phyloP scores from a whole-genome alignment of 2,329 filamentous ascomycete species.

The Anthostomella pinea region DNA sequence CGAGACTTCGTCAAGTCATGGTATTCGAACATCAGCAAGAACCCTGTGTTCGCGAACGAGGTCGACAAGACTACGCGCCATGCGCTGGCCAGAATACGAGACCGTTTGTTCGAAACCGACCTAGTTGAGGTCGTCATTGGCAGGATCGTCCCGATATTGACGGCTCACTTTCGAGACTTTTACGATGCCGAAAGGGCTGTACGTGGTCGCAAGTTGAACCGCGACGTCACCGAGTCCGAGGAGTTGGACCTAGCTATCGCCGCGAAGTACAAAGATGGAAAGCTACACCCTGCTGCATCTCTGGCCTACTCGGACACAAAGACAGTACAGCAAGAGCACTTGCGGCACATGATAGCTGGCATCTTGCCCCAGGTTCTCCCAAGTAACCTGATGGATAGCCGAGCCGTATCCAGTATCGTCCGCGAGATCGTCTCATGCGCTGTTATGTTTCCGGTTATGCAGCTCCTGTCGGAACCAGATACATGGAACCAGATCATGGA shows the following conservation, averaged over 20 bases:
- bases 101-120: constrained; percentile 72
- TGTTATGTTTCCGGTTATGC: constrained; percentile 79
- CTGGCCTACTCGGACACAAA: constrained; percentile 82
- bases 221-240: constrained; percentile 91
- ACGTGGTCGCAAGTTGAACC: constrained; percentile 81
- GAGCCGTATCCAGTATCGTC: constrained; percentile 75
- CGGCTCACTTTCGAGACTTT: constrained; percentile 84
- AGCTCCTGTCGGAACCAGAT: constrained; percentile 83
- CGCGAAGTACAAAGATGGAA: constrained; percentile 86
- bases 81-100: constrained; percentile 68
- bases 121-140: constrained; percentile 80
- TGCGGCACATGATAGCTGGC: constrained; percentile 70
- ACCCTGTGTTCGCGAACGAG: constrained; percentile 77
- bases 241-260: constrained; percentile 95
- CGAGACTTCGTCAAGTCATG: constrained; percentile 85
- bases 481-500: constrained; percentile 98
- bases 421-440: constrained; percentile 91
- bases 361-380: constrained; percentile 76
- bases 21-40: constrained; percentile 83
- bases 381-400: constrained; percentile 69
- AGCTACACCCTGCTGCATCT: constrained; percentile 81
- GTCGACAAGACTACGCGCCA: constrained; percentile 77
- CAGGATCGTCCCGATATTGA: constrained; percentile 82
- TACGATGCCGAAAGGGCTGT: constrained; percentile 86
- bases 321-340: constrained; percentile 80